Conservation (phyloP, 208 protist species). For the Borovskyia barvae region DNA sequence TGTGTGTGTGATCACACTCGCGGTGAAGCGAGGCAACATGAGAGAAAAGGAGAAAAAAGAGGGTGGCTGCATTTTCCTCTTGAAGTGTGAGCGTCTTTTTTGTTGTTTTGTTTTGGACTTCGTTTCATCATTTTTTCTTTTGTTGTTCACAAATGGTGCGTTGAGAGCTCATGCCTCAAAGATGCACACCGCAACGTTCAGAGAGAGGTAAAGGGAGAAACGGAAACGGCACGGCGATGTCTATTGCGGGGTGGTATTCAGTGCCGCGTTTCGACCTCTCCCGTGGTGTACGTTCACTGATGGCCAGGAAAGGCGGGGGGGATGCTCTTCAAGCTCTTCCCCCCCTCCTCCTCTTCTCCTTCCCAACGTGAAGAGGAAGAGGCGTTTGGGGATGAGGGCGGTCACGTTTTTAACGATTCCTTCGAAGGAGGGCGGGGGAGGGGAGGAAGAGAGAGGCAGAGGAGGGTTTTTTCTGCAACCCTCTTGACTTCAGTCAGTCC, state of each 20-base stretch:
- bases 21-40: not conserved
- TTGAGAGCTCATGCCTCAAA: not conserved
- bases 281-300: too few species aligned
- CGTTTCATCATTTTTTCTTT: not conserved
- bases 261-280: not conserved
- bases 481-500: too few species aligned
- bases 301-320: not conserved
- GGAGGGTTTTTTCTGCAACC: too few species aligned
- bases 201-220: too few species aligned
- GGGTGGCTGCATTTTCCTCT: not conserved
- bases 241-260: too few species aligned
- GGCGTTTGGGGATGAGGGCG: too few species aligned
- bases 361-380: not conserved
- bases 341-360: conserved; percentile 4
- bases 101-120: not conserved
- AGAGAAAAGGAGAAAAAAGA: not conserved
- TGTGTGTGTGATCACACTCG: conserved; percentile 4
- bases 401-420: too few species aligned
- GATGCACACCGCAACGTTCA: too few species aligned
- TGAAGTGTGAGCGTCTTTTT: not conserved
- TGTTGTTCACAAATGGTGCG: not conserved
- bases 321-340: not conserved
- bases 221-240: too few species aligned
- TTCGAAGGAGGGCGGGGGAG: too few species aligned
- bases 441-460: too few species aligned